These are phyloP conservation scores for Capillidium heterosporum DNA, from an alignment of 371 early-diverging fungal genomes.

Conservation along the genomic window DNA sequence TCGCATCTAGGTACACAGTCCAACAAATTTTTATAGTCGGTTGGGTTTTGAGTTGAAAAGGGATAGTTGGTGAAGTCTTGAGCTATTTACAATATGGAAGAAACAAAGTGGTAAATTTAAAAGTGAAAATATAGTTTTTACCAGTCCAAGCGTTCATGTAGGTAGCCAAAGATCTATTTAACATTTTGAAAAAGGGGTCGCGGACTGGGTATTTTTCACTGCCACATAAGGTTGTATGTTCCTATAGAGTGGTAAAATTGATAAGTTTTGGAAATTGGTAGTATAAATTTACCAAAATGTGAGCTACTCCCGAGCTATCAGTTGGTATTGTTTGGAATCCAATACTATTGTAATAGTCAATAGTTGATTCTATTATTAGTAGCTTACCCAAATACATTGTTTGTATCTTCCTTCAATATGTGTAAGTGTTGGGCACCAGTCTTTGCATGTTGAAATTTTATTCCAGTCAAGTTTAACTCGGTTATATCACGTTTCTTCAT, in stretches of 20 bases:
- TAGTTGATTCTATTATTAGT: not conserved
- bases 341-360: slow-evolving; percentile 22
- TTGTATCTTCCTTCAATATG: slow-evolving; percentile 63
- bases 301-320: slow-evolving; percentile 78
- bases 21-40: slow-evolving; percentile 74
- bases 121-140: slow-evolving; percentile 8
- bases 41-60: slow-evolving; percentile 74
- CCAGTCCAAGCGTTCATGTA: slow-evolving; percentile 95
- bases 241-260: slow-evolving; percentile 16
- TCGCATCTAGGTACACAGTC: slow-evolving; percentile 89
- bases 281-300: slow-evolving; percentile 43
- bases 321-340: slow-evolving; percentile 74
- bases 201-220: slow-evolving; percentile 72
- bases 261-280: not conserved
- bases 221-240: slow-evolving; percentile 89
- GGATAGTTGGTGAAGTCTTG: slow-evolving; percentile 84
- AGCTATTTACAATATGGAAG: slow-evolving; percentile 18
- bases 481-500: slow-evolving; percentile 28
- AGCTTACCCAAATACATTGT: slow-evolving; percentile 63
- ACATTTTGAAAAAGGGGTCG: slow-evolving; percentile 96
- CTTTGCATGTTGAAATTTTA: slow-evolving; percentile 41
- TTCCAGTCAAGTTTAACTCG: slow-evolving; percentile 48
- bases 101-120: not conserved
- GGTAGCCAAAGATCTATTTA: slow-evolving; percentile 84
- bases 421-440: slow-evolving; percentile 83